Conservation (phyloP, 1,284 basidiomycete species). For the Moniliella sp. region DNA sequence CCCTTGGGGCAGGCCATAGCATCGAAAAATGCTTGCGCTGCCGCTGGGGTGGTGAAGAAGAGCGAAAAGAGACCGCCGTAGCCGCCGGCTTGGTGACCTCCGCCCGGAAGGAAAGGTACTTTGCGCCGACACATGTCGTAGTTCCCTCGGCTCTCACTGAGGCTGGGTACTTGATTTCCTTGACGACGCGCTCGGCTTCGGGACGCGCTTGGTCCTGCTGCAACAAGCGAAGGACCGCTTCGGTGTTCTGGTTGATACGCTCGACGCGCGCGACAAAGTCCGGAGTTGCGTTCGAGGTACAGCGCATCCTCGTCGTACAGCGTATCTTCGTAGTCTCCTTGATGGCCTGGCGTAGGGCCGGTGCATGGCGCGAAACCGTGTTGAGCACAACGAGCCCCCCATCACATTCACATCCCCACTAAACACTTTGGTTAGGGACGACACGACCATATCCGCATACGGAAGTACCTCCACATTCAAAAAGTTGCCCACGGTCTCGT, state of each 20-base stretch:
- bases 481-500: constrained; percentile 91
- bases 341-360: constrained; percentile 45
- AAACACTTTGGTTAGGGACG: constrained; percentile 82
- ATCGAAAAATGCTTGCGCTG: constrained; percentile 69
- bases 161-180: constrained; percentile 72
- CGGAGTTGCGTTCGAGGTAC: constrained; percentile 86
- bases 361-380: constrained; percentile 51
- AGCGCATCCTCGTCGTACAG: constrained; percentile 82
- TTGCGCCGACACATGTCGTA: constrained; percentile 49
- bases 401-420: constrained; percentile 87
- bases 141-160: constrained; percentile 49
- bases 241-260: constrained; percentile 61
- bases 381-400: constrained; percentile 61
- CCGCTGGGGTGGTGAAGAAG: constrained; percentile 52
- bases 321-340: constrained; percentile 54
- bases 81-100: constrained; percentile 36
- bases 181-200: constrained; percentile 41
- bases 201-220: constrained; percentile 20
- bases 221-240: constrained; percentile 60
- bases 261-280: constrained; percentile 60
- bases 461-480: constrained; percentile 79
- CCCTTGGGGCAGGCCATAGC: constrained; percentile 64
- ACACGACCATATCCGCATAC: constrained; percentile 76
- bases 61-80: constrained; percentile 81
- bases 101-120: constrained; percentile 7